Evolutionary conservation across 2,329 filamentous ascomycete genomes (phyloP), one percentile per base, ranked within the genome.

Genomic region (Xylariomycetidae sp.): DNA sequence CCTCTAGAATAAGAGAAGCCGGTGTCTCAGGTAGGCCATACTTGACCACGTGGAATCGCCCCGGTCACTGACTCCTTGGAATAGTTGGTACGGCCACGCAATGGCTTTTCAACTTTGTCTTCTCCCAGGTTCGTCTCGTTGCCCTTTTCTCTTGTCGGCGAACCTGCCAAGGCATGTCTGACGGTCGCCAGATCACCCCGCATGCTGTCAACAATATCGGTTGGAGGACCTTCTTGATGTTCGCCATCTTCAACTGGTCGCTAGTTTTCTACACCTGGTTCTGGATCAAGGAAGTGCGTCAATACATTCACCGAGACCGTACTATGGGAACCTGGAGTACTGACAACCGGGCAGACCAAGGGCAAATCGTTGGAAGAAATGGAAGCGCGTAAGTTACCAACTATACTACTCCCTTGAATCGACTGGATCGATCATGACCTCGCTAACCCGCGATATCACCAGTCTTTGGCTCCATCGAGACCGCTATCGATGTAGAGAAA

Each of bases 61-160:
- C n/a, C n/a, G n/a, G n/a, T n/a, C 24, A 12, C 29, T 34, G 18
- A 34, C n/a, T n/a, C n/a, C n/a, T 20, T 32, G 15, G 15, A 22
- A 16, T 14, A n/a, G 56, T 68, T 19, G 67, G 64, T 8, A 68
- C 67, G 5, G 57, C 64, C 1, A 66, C 64, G 0, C 67, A 73
- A 43, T 74, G 68, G 68, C 52, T 68, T 2, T 70, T 64, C 50
- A 72, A 71, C 50, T 73, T 71, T 51, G 56, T 64, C 18, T 68
- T 71, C 49, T 56, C 61, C 0, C 59, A 70, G 18, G 38, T 70
- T 61, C 48, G 24, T 14, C 15, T 70, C 70, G 49, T 72, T 70
- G 51, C 54, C 64, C 25, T 66, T 70, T 19, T 31, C 15, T 20
- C 29, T 20, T 16, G 8, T 27, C 10, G n/a, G 13, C 28, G 12